Base-by-base conservation (phyloP, 1,284 basidiomycete species). In the Mycocalia duriaeana region DNA sequence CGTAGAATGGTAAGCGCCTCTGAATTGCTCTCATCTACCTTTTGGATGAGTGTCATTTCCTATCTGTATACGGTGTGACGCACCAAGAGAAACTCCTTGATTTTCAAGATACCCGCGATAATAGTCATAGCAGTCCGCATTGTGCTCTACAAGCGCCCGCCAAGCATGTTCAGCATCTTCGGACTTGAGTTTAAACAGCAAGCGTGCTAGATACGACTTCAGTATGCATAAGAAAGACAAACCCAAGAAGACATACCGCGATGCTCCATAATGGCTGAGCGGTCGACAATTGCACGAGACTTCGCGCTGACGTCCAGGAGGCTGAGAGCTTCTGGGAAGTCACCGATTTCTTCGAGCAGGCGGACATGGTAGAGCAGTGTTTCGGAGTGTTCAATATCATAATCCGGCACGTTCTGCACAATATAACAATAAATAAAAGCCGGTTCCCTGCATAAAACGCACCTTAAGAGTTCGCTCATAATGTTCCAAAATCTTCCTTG, bases 341-440 rank as follows among this genome's bases (percentile, higher is more conserved):
- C 80, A 25, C 81, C 87, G 25, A 85, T 66, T 45, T 93, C 86
- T 57, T 94, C 87, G 26, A 94, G 76, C 2, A 97, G 60, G 37
- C 73, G 76, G 47, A 95, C 70, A 58, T 95, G 85, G 64, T 94
- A 95, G 25, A 97, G 71, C 23, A 91, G 64, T 1, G 89, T 74
- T 69, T 98, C 94, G 0, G 88, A 89, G 55, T 91, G 86, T 58
- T 98, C 95, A 49, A 82, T 72, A 59, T 95, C 91, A 54, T 85
- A 82, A 53, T 81, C 68, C 38, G 87, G 80, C 22, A 90, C 72
- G 53, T 88, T 82, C 86, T 89, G 53, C 25, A n/a, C 28, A 48
- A 24, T 3, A 20, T 39, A 19, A 48, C 42, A 22, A 7, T 9
- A 19, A 24, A 24, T 7, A 18, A 19, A 19, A 18, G n/a, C n/a